Base-by-base conservation (phyloP, 345 rosid genomes). In the Brassica juncea region DNA sequence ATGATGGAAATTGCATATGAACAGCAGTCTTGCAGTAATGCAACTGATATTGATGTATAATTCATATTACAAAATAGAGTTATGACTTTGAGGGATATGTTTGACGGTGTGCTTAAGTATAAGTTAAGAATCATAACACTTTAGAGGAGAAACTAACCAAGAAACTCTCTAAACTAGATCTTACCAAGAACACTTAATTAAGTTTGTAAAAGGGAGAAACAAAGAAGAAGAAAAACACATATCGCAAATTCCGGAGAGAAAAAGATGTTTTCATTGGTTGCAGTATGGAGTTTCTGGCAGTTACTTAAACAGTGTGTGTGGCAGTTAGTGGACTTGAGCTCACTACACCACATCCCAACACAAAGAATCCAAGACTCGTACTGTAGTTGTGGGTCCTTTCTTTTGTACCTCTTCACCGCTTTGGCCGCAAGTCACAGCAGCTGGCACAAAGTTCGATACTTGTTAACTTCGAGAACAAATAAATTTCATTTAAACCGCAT, bases 341-440 rank as follows among this genome's bases (percentile, higher is more conserved):
- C 69, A 66, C 49, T 12, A 65, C 65, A 66, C 68, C 82, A 72
- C 21, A 61, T 60, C 74, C 78, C 74, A 73, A 74, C 75, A 74
- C 66, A 23, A 35, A 73, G 32, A 61, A 47, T 73, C 78, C 65
- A 73, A 79, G 35, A 74, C 30, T 25, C 9, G 19, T 66, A 73
- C 78, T 61, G 74, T 44, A 68, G 54, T 15, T 52, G 59, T 68
- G 66, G 71, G 82, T 12, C 66, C 75, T 14, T 66, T 5, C 77
- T 66, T 78, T 57, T 72, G 73, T 72, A 57, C 70, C 28, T 72
- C 73, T 72, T 15, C 35, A 72, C 77, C 77, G 78, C 58, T 74
- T 62, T 68, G 75, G 83, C 71, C 78, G 60, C 79, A 68, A 79
- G 69, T 49, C 49, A 5, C 78, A 79, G 47, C 72, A 34, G n/a